A percentile compares a stretch with the other conserved stretches of the same genome.
Evolutionary conservation across 176 grass and related monocot genomes (phyloP).

Genomic region (Raddia distichophylla): DNA sequence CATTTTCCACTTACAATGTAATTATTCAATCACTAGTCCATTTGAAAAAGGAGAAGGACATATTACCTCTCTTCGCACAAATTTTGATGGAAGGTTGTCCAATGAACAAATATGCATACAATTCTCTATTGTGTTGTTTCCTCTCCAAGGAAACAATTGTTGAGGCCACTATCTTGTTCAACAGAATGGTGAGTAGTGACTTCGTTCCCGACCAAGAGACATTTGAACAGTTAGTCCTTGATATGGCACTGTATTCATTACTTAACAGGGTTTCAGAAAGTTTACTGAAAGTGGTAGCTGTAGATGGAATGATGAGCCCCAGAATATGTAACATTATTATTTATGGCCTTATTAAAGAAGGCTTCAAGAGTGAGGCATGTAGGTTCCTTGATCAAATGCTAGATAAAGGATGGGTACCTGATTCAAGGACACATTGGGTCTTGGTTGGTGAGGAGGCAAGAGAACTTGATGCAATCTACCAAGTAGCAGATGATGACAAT

Average conservation of each 20-base stretch:
- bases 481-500: conserved; percentile 37
- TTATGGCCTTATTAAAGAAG: conserved; percentile 65
- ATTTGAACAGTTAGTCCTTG: conserved; percentile 53
- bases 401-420: conserved; percentile 69
- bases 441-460: conserved; percentile 45
- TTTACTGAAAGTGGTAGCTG: conserved; percentile 50
- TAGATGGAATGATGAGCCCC: conserved; percentile 40
- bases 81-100: conserved; percentile 61
- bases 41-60: conserved; percentile 52
- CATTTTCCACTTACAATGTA: conserved; percentile 42
- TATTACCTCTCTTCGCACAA: conserved; percentile 54
- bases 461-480: conserved; percentile 30
- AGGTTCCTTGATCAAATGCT: conserved; percentile 74
- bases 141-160: conserved; percentile 41
- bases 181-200: conserved; percentile 56
- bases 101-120: conserved; percentile 45
- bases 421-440: conserved; percentile 57
- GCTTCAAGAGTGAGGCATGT: conserved; percentile 49
- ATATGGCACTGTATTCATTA: conserved; percentile 45
- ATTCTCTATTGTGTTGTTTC: conserved; percentile 51
- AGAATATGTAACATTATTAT: conserved; percentile 61
- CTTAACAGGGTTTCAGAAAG: conserved; percentile 54
- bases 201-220: conserved; percentile 58
- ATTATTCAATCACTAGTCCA: conserved; percentile 50
- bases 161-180: conserved; percentile 55